Evolutionary conservation across 352 stramenopile species (phyloP), one percentile per base, ranked within the genome.

Genomic region (Phytophthora citricola): DNA sequence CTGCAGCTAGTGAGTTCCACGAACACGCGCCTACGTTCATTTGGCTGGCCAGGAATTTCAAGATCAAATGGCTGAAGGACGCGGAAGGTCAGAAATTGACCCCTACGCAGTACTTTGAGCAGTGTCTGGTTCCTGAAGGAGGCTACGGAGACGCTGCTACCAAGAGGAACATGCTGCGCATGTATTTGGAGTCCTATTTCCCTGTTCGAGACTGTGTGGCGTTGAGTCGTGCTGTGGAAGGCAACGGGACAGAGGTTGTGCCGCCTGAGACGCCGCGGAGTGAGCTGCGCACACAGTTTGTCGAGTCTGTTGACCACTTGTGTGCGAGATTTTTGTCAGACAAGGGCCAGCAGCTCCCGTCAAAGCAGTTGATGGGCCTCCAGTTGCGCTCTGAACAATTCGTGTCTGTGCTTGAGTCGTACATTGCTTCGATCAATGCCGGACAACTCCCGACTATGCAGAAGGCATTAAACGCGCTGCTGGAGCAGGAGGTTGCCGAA

Each of bases 21-120:
- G 34, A 71, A 11, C 78, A 89, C 51, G 73, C 82, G 14, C 83
- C 83, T 9, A 83, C 79, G 53, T 73, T 92, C 36, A 49, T 92
- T n/a, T 92, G 81, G 81, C 40, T 90, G 20, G 63, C 69, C 40
- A 79, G 69, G 43, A 90, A 92, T 48, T 77, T 78, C 61, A 92
- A 92, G 44, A 48, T 90, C 58, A 90, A 92, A 66, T 92, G 83
- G 83, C 81, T 89, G 49, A 75, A 61, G 22, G 55, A 56, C 11
- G 57, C 49, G 1, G 69, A 78, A 20, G 78, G 81, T 55, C 66
- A 76, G 27, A 89, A 82, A 47, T n/a, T 85, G 40, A 78, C 68
- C 15, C 63, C 79, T 4, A 53, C 41, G 48, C 56, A 89, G 71
- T 92, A 91, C 53, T 67, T 92, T 11, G 76, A 87, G 31, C 60